A percentile compares a stretch with the other conserved stretches of the same genome.
These are phyloP conservation scores for Anaeramoeba ignava DNA, from an alignment of 78 protist species.

Conservation along the genomic window DNA sequence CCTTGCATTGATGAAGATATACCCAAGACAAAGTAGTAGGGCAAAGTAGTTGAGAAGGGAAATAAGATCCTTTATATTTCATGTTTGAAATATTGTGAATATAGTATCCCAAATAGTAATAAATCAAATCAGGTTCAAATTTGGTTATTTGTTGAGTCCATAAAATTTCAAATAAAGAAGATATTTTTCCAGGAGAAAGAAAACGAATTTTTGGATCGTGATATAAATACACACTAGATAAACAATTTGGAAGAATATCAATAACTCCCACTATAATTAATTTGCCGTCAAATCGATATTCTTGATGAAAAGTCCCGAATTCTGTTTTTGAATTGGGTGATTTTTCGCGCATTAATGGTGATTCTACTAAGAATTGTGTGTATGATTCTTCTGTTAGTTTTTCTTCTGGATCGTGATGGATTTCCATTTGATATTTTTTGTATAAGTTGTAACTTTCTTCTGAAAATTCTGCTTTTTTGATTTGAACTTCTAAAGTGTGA, in stretches of 20 bases:
- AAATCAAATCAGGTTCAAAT: no score
- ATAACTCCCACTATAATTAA: constrained; percentile 61
- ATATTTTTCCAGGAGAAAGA: no score
- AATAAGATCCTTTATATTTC: no score
- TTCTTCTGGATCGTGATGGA: constrained; percentile 23
- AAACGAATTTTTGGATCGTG: constrained; percentile 51
- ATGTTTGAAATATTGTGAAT: no score
- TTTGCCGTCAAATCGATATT: constrained; percentile 53
- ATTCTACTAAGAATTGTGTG: constrained; percentile 12
- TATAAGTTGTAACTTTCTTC: constrained; percentile 22
- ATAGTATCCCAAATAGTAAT: no score
- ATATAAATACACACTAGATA: constrained; percentile 57
- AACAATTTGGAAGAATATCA: constrained; percentile 57
- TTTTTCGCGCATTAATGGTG: constrained; percentile 9
- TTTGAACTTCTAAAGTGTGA: no score
- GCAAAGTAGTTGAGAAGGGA: constrained; percentile 12
- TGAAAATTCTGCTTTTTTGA: background rate
- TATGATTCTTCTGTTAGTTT: constrained; percentile 1
- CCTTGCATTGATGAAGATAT: no score
- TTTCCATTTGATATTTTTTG: constrained; percentile 22
- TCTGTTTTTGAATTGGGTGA: background rate
- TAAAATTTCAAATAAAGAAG: no score
- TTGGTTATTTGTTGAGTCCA: no score
- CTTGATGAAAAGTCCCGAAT: background rate
- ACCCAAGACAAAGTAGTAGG: constrained; percentile 2